Percentiles rank a stretch among this genome's conserved stretches.
Conservation (phyloP, 768 basidiomycete genomes). For the Leucocoprinus sp. region DNA sequence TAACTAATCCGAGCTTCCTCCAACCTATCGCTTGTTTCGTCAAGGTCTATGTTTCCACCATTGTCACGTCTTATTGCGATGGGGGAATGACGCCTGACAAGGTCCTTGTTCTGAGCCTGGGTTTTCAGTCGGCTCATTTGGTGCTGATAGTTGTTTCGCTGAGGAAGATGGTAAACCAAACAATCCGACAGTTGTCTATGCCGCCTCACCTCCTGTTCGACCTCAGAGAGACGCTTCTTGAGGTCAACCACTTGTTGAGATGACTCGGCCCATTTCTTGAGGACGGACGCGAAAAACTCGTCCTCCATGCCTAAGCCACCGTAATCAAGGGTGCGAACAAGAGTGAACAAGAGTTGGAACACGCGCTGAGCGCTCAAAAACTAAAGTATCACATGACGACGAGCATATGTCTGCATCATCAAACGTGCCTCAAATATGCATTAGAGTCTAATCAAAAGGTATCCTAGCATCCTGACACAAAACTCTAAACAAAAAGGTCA, state of each 20-base stretch:
- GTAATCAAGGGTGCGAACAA: slow-evolving; percentile 1
- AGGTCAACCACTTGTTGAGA: slow-evolving; percentile 25
- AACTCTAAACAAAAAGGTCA: slow-evolving; percentile 4
- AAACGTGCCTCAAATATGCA: slow-evolving; percentile 12
- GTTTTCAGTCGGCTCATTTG: slow-evolving; percentile 5
- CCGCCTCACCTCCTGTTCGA: slow-evolving; percentile 15
- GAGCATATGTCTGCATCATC: not conserved
- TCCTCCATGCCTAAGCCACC: slow-evolving; percentile 22
- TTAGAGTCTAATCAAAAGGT: slow-evolving; percentile 11
- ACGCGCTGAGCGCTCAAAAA: not conserved
- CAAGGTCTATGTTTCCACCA: slow-evolving; percentile 7
- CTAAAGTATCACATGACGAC: slow-evolving; percentile 8
- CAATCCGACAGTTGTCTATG: not conserved
- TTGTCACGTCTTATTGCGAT: not conserved
- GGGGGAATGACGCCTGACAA: not conserved
- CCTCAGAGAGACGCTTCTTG: slow-evolving; percentile 23
- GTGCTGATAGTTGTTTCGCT: slow-evolving; percentile 10
- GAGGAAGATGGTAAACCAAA: not conserved
- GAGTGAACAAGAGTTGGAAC: not conserved
- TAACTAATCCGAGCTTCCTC: slow-evolving; percentile 13
- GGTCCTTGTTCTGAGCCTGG: not conserved
- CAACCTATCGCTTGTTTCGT: slow-evolving; percentile 13
- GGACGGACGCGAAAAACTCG: slow-evolving; percentile 22
- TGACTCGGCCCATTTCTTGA: slow-evolving; percentile 31
- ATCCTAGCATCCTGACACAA: slow-evolving; percentile 10